phyloP scores from a whole-genome alignment of 495 filamentous ascomycete species.

The Penicillium egyptiacum region DNA sequence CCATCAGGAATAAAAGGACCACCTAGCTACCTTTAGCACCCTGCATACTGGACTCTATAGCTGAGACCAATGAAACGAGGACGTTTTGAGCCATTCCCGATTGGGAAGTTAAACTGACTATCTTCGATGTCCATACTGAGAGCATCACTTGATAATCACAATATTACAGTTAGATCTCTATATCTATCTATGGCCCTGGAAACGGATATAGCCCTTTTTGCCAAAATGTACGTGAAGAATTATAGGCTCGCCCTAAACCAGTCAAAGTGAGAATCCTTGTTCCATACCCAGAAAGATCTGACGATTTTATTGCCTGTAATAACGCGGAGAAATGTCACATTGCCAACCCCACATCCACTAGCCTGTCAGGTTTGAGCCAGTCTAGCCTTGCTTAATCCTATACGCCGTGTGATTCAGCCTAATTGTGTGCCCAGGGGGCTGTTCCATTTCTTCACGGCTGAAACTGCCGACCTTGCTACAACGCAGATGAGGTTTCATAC shows the following conservation, averaged over 20 bases:
- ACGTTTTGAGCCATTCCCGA: slow-evolving; percentile 4
- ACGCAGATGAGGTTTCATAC: slow-evolving; percentile 1
- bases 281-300: slow-evolving; percentile 5
- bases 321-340: slow-evolving; percentile 1
- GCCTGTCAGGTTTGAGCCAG: neutral
- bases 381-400: neutral
- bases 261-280: neutral
- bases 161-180: neutral
- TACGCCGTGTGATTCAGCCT: slow-evolving; percentile 3
- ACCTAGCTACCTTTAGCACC: slow-evolving; percentile 18
- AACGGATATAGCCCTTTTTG: neutral
- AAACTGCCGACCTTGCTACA: neutral
- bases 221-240: neutral
- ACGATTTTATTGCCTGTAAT: neutral
- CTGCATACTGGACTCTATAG: slow-evolving; percentile 3
- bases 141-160: neutral
- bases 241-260: neutral
- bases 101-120: neutral
- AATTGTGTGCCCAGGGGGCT: neutral
- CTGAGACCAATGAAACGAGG: slow-evolving; percentile 18
- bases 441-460: slow-evolving; percentile 5
- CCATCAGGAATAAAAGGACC: neutral
- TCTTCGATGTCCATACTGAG: neutral
- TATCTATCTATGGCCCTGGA: neutral
- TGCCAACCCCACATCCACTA: neutral